phyloP scores from a whole-genome alignment of 169 alveolate genomes.

The Miamiensis avidus region DNA sequence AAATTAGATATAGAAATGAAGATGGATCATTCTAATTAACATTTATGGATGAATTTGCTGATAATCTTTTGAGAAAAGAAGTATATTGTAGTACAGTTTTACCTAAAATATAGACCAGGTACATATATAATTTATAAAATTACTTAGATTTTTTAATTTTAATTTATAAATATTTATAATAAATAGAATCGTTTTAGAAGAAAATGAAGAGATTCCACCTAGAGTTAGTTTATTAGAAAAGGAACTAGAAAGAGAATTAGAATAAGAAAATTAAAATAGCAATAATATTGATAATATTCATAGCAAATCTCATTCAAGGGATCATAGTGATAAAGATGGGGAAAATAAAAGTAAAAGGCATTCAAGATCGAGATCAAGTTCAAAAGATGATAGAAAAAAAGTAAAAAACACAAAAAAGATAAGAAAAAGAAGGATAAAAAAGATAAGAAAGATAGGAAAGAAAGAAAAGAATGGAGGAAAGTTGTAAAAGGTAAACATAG shows the following conservation, averaged over 20 bases:
- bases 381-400: constrained; percentile 17
- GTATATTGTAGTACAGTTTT: constrained; percentile 91
- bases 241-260: constrained; percentile 31
- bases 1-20: constrained; percentile 88
- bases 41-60: constrained; percentile 98
- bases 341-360: background rate
- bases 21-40: constrained; percentile 87
- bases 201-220: constrained; percentile 74
- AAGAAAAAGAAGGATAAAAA: too few species aligned
- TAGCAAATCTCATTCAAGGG: background rate
- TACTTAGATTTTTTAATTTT: too few species aligned
- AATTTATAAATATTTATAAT: constrained; percentile 25
- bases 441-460: too few species aligned
- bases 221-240: constrained; percentile 56
- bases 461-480: constrained; percentile 15
- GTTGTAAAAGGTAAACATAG: constrained; percentile 10
- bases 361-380: constrained; percentile 21
- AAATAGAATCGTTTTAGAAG: constrained; percentile 91
- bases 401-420: too few species aligned
- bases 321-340: background rate
- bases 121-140: too few species aligned
- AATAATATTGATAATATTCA: constrained; percentile 3
- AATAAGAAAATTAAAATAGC: background rate
- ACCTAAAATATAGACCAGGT: constrained; percentile 79
- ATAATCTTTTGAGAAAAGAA: constrained; percentile 89